Percentiles rank a stretch among this genome's conserved stretches.
These are phyloP conservation scores for Hanseniaspora meyeri DNA, from an alignment of 805 yeast genomes.

Conservation along the genomic window DNA sequence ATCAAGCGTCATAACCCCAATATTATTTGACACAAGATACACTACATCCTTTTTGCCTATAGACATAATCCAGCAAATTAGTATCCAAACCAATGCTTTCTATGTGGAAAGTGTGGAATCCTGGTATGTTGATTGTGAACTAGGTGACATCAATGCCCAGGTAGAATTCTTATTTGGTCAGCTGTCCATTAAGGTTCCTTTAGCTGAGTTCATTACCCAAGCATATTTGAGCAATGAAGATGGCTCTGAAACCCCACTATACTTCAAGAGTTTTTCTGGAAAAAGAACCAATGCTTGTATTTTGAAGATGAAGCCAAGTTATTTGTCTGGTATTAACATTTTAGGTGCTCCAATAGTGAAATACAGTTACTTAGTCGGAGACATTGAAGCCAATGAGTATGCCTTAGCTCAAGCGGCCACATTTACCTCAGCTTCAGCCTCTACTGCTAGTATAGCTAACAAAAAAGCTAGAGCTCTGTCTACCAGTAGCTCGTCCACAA, in stretches of 20 bases:
- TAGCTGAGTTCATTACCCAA: conserved; percentile 35
- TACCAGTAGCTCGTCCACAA: too few relatives aligned
- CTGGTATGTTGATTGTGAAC: conserved; percentile 56
- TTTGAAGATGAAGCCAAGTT: conserved; percentile 39
- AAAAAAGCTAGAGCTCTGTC: too few relatives aligned
- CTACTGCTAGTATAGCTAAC: background rate
- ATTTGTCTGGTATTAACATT: conserved; percentile 36
- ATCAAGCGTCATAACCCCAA: conserved; percentile 36
- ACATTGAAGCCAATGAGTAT: conserved; percentile 41
- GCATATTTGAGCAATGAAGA: conserved; percentile 23
- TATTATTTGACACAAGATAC: conserved; percentile 46
- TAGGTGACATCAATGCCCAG: conserved; percentile 38
- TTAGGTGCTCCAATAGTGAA: conserved; percentile 50
- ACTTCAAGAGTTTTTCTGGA: conserved; percentile 37
- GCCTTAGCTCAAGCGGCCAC: conserved; percentile 42
- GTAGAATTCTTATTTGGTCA: conserved; percentile 44
- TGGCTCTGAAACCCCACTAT: conserved; percentile 27
- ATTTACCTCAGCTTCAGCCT: background rate
- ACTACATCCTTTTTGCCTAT: conserved; percentile 42
- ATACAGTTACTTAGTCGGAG: conserved; percentile 48
- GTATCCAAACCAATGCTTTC: conserved; percentile 58
- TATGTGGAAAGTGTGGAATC: conserved; percentile 35
- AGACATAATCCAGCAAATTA: conserved; percentile 44
- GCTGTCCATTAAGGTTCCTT: conserved; percentile 37
- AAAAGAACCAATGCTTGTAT: conserved; percentile 38